Evolutionary conservation across 2,329 filamentous ascomycete species (phyloP).

Genomic region (Hawksworthiomyces lignivorus): DNA sequence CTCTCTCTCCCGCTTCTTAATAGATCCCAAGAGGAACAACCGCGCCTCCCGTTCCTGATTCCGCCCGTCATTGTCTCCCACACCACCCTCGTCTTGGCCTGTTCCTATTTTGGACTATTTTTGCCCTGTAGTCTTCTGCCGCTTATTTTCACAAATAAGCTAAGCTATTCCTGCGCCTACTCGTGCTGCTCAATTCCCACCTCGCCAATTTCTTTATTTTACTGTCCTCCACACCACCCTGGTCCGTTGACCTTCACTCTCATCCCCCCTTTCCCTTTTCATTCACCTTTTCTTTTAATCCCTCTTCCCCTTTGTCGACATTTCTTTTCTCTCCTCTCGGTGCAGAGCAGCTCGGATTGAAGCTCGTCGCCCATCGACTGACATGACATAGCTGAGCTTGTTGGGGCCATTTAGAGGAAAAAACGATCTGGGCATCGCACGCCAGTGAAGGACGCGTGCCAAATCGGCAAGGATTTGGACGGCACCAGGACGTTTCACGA

Average conservation of each 20-base stretch:
- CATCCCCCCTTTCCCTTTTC: not conserved
- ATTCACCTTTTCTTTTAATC: not conserved
- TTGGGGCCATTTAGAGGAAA: too few species aligned
- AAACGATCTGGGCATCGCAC: too few species aligned
- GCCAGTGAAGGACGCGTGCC: too few species aligned
- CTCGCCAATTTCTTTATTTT: constrained; percentile 6
- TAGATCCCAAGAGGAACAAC: constrained; percentile 2
- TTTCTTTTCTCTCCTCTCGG: not conserved
- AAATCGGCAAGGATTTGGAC: too few species aligned
- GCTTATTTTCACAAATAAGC: too few species aligned
- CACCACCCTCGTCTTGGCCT: not conserved
- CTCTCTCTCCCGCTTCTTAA: not conserved
- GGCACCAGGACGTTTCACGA: too few species aligned
- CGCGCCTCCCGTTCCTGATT: constrained; percentile 2
- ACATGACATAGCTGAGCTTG: too few species aligned
- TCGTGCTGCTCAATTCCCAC: not conserved
- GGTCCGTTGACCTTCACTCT: too few species aligned
- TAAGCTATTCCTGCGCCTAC: too few species aligned
- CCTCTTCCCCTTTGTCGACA: constrained; percentile 2
- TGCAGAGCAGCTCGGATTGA: too few species aligned
- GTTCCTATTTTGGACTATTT: constrained; percentile 1
- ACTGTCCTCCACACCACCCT: constrained; percentile 4
- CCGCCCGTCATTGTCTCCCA: constrained; percentile 2
- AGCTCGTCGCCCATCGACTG: too few species aligned
- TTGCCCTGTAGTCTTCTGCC: not conserved